Conservation (phyloP, 2,329 filamentous ascomycete genomes). For the Parafenestella ontariensis region DNA sequence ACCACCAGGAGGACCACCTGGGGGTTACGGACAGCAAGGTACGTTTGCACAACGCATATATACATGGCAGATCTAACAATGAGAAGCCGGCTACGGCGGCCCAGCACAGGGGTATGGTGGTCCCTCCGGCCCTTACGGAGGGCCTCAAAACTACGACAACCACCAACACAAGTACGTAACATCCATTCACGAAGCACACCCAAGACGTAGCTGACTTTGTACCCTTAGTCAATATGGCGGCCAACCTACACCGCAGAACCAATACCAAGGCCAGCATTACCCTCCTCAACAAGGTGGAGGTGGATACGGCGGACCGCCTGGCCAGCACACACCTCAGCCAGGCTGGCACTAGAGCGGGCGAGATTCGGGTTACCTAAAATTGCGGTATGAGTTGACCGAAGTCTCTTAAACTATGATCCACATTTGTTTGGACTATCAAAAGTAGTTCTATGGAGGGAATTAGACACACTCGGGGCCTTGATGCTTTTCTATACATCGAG, state of each 20-base stretch:
- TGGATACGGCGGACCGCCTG: constrained; percentile 13
- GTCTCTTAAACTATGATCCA: too few species aligned
- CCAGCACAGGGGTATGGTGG: constrained; percentile 33
- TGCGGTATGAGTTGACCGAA: background rate
- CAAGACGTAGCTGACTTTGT: background rate
- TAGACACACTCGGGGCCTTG: too few species aligned
- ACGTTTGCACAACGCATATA: background rate
- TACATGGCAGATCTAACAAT: constrained; percentile 5
- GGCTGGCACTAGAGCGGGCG: constrained; percentile 27
- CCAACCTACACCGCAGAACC: constrained; percentile 18
- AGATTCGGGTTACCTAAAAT: background rate
- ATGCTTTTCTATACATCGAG: background rate
- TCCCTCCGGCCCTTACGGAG: constrained; percentile 32
- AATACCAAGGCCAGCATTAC: constrained; percentile 24
- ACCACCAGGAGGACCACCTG: constrained; percentile 14
- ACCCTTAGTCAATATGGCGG: constrained; percentile 15
- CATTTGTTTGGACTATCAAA: too few species aligned
- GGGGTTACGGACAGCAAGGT: constrained; percentile 37
- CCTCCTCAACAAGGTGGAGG: constrained; percentile 21
- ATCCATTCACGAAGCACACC: background rate
- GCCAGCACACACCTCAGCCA: constrained; percentile 24
- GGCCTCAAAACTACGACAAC: constrained; percentile 37
- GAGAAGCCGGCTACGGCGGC: constrained; percentile 40
- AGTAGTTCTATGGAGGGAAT: too few species aligned
- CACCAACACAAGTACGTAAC: constrained; percentile 30